Percentiles rank a stretch among this genome's conserved stretches.
These are phyloP conservation scores for Ceratobasidium sp. DNA, from an alignment of 1,284 basidiomycete species.

Conservation along the genomic window DNA sequence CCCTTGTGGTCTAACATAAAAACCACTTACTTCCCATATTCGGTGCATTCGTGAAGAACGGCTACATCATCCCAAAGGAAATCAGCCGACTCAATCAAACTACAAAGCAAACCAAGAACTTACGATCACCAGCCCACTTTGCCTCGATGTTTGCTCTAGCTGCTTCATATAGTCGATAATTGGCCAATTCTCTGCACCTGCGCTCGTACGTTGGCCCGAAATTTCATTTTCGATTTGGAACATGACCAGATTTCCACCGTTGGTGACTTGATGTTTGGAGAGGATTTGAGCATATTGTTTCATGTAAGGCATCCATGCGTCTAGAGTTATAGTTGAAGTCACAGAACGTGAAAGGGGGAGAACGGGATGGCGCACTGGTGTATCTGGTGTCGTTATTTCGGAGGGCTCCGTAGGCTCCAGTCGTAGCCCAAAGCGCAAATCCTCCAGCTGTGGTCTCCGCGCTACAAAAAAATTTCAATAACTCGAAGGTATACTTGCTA, in stretches of 20 bases:
- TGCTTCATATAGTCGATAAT: slow-evolving; percentile 43
- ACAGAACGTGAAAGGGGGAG: background rate
- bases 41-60: slow-evolving; percentile 46
- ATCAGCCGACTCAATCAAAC: background rate
- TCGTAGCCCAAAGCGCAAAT: slow-evolving; percentile 45
- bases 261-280: slow-evolving; percentile 43
- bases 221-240: slow-evolving; percentile 46
- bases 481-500: background rate
- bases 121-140: slow-evolving; percentile 38
- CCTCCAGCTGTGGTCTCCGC: slow-evolving; percentile 46
- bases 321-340: background rate
- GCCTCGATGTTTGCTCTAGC: slow-evolving; percentile 38
- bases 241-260: slow-evolving; percentile 44
- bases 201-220: slow-evolving; percentile 38
- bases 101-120: background rate
- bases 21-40: slow-evolving; percentile 32
- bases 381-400: slow-evolving; percentile 46
- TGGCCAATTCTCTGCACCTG: slow-evolving; percentile 44
- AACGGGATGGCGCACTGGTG: slow-evolving; percentile 11
- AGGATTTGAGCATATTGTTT: slow-evolving; percentile 39
- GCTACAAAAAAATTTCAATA: background rate
- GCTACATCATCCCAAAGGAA: background rate
- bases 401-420: slow-evolving; percentile 42
- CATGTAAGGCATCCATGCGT: slow-evolving; percentile 46
- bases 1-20: background rate